phyloP scores from a whole-genome alignment of 306 rosid genomes.

The Quercus cerris region DNA sequence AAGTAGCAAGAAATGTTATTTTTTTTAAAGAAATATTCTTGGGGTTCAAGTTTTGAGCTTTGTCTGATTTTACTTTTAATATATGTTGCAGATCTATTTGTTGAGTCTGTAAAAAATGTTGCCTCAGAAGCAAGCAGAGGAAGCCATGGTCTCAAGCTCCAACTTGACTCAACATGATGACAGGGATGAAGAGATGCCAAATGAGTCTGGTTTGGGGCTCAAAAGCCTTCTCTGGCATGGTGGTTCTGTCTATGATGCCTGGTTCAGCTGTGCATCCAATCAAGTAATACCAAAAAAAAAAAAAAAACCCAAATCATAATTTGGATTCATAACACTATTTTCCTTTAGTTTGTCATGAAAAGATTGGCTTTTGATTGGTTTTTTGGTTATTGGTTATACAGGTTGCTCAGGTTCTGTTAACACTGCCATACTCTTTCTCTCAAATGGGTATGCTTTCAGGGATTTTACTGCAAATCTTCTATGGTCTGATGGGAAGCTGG shows the following conservation, averaged over 20 bases:
- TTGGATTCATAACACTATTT: slow-evolving; percentile 3
- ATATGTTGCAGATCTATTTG: slow-evolving; percentile 34
- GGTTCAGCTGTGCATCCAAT: slow-evolving; percentile 97
- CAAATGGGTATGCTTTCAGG: slow-evolving; percentile 91
- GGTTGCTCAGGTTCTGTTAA: slow-evolving; percentile 96
- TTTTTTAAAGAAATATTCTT: neutral
- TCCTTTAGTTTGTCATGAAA: neutral
- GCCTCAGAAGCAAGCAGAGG: slow-evolving; percentile 67
- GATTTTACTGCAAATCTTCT: slow-evolving; percentile 68
- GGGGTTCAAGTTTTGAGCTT: slow-evolving; percentile 16
- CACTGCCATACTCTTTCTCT: slow-evolving; percentile 85
- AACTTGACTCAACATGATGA: slow-evolving; percentile 49
- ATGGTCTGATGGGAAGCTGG: slow-evolving; percentile 95
- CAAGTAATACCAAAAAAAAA: slow-evolving; percentile 46
- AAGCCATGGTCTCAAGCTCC: slow-evolving; percentile 51
- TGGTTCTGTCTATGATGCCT: slow-evolving; percentile 92
- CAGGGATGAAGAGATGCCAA: slow-evolving; percentile 52
- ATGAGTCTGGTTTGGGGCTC: slow-evolving; percentile 35
- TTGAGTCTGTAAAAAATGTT: slow-evolving; percentile 40
- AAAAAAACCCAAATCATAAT: slow-evolving; percentile 4
- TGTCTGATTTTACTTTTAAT: slow-evolving; percentile 10
- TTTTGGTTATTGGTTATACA: slow-evolving; percentile 22
- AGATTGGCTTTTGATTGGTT: neutral
- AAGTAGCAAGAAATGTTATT: neutral
- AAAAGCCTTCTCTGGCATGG: slow-evolving; percentile 84